Conservation (phyloP, 2,329 filamentous ascomycete genomes). For the Ophiostoma australiae region DNA sequence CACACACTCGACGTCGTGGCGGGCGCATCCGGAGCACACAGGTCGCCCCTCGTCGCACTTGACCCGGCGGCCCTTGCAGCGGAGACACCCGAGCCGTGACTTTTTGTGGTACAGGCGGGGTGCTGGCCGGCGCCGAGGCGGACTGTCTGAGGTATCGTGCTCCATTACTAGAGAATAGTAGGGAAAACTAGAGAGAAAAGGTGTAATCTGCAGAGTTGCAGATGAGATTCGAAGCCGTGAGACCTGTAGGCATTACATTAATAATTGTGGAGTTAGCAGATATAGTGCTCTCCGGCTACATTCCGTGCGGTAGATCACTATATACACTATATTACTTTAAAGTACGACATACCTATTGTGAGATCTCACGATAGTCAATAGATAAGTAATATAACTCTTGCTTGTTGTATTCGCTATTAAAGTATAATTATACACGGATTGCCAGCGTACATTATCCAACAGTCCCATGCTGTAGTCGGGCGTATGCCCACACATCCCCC, state of each 20-base stretch:
- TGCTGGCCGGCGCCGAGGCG: slow-evolving; percentile 18
- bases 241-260: background rate
- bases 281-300: background rate
- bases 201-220: background rate
- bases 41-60: slow-evolving; percentile 32
- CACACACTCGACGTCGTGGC: slow-evolving; percentile 30
- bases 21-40: slow-evolving; percentile 30
- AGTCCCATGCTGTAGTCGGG: background rate
- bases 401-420: background rate
- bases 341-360: background rate
- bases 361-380: background rate
- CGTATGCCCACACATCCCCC: background rate
- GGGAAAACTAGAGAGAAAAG: background rate
- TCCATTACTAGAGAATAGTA: background rate
- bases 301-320: background rate
- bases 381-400: background rate
- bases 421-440: background rate
- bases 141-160: background rate
- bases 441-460: background rate
- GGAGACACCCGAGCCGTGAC: slow-evolving; percentile 32
- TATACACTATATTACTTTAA: background rate
- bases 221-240: background rate
- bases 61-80: slow-evolving; percentile 33
- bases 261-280: background rate
- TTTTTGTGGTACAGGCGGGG: slow-evolving; percentile 35